These are phyloP conservation scores for Stephanodiscus minutulus DNA, from an alignment of 108 stramenopile species.

Conservation along the genomic window DNA sequence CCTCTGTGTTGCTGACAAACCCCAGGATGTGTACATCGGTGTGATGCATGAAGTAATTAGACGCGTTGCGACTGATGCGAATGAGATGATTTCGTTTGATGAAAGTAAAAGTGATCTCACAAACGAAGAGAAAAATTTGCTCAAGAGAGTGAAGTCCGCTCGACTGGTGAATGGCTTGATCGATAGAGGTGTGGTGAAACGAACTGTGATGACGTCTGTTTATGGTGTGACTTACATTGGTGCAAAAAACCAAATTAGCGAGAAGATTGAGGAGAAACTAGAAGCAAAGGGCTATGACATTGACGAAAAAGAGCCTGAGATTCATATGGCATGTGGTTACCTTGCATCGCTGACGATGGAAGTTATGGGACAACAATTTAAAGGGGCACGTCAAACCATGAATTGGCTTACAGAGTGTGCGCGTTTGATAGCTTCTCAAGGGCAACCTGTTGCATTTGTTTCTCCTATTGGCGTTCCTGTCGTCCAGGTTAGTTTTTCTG, in stretches of 20 bases:
- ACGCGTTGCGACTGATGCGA: slow-evolving; percentile 77
- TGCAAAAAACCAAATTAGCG: slow-evolving; percentile 94
- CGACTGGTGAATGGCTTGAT: slow-evolving; percentile 88
- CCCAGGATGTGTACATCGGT: slow-evolving; percentile 97
- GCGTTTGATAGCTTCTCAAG: slow-evolving; percentile 79
- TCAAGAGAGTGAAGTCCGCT: slow-evolving; percentile 69
- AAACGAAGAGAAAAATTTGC: slow-evolving; percentile 54
- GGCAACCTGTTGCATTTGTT: slow-evolving; percentile 97
- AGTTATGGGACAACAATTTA: slow-evolving; percentile 94
- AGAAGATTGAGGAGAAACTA: slow-evolving; percentile 85
- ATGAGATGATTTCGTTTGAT: slow-evolving; percentile 62
- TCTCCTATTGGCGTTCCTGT: slow-evolving; percentile 98
- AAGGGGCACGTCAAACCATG: slow-evolving; percentile 94
- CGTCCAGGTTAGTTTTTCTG: slow-evolving; percentile 61
- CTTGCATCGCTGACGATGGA: slow-evolving; percentile 93
- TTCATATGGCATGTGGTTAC: slow-evolving; percentile 85
- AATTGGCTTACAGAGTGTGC: slow-evolving; percentile 94
- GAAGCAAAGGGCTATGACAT: slow-evolving; percentile 78
- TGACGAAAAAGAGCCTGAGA: slow-evolving; percentile 83
- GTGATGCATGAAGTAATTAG: slow-evolving; percentile 93
- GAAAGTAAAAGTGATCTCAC: slow-evolving; percentile 61
- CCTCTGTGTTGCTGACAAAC: slow-evolving; percentile 84
- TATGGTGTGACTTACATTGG: slow-evolving; percentile 99
- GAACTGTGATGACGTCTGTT: slow-evolving; percentile 99
- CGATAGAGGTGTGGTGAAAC: slow-evolving; percentile 97